Conservation (phyloP, 2,329 filamentous ascomycete species). For the Paecilomyces fulvus region DNA sequence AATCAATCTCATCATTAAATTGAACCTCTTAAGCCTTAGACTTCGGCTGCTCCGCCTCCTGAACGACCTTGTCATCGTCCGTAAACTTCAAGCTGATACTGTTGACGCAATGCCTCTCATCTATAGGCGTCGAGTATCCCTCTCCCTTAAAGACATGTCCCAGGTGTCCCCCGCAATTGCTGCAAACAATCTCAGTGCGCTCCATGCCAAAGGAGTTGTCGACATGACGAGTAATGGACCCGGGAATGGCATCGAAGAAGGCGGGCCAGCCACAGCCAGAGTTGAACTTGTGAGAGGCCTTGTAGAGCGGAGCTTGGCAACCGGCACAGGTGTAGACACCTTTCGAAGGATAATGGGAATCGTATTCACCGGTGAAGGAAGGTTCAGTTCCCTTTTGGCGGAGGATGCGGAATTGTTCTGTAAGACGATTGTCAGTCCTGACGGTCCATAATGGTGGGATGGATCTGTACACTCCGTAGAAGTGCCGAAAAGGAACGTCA, state of each 20-base stretch:
- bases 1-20: not conserved
- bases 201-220: conserved; percentile 73
- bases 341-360: conserved; percentile 68
- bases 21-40: conserved; percentile 17
- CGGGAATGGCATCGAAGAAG: conserved; percentile 91
- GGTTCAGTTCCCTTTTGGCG: conserved; percentile 86
- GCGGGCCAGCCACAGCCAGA: conserved; percentile 96
- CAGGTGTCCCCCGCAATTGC: conserved; percentile 85
- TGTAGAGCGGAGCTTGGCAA: conserved; percentile 83
- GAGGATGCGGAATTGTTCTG: conserved; percentile 93
- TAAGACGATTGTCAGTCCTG: not conserved
- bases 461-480: not conserved
- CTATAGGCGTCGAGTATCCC: conserved; percentile 72
- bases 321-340: conserved; percentile 84
- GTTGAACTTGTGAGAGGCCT: conserved; percentile 88
- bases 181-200: conserved; percentile 87
- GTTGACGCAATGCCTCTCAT: conserved; percentile 97
- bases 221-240: conserved; percentile 73
- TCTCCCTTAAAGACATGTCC: conserved; percentile 91
- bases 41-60: conserved; percentile 9
- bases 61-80: conserved; percentile 45
- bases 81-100: conserved; percentile 81
- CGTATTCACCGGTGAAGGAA: conserved; percentile 70
- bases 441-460: not conserved
- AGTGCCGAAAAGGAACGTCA: conserved; percentile 3